Evolutionary conservation across 306 rosid species (phyloP).

Genomic region (Acacia melanoxylon): DNA sequence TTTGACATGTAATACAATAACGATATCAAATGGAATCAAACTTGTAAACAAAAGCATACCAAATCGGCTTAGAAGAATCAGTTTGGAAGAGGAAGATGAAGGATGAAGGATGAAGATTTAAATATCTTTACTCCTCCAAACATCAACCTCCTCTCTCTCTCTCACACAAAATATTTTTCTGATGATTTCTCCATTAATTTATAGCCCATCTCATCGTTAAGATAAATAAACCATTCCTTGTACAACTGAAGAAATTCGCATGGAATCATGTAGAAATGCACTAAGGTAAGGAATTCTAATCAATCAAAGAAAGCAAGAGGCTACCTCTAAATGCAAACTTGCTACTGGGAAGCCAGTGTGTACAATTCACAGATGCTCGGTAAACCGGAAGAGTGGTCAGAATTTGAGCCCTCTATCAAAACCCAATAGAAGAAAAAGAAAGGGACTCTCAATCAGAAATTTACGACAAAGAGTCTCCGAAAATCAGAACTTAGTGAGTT

Average conservation of each 20-base stretch:
- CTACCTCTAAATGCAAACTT: constrained; percentile 77
- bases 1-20: neutral
- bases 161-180: neutral
- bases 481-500: neutral
- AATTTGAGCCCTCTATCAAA: constrained; percentile 80
- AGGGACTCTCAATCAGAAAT: neutral
- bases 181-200: neutral
- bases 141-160: neutral
- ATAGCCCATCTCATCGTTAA: neutral
- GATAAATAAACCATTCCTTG: constrained; percentile 18
- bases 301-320: neutral
- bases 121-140: neutral
- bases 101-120: neutral
- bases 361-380: no score
- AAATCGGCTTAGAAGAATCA: neutral
- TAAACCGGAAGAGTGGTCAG: neutral
- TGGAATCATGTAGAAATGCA: neutral
- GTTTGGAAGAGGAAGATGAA: neutral
- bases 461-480: neutral
- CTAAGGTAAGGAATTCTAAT: neutral
- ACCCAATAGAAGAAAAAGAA: constrained; percentile 6
- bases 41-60: no score
- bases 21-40: neutral
- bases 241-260: neutral
- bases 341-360: constrained; percentile 85